Conservation (phyloP, 345 rosid species). For the Hevea brasiliensis region DNA sequence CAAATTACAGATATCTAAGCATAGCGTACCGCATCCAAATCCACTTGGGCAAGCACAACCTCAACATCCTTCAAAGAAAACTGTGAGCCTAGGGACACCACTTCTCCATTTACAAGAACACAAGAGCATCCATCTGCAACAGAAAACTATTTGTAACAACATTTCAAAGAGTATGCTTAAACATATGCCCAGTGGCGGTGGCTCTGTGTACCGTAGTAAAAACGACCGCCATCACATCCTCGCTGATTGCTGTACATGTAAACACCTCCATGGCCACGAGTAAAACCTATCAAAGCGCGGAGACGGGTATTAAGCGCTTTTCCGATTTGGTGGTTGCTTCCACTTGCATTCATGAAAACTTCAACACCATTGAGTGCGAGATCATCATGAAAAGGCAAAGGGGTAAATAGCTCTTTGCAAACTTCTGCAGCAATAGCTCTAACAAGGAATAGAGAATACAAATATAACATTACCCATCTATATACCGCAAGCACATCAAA, state of each 20-base stretch:
- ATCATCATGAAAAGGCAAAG: conserved; percentile 88
- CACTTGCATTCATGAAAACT: conserved; percentile 97
- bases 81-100: conserved; percentile 90
- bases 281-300: conserved; percentile 72
- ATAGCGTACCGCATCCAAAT: conserved; percentile 79
- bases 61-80: conserved; percentile 91
- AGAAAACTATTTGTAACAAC: neutral
- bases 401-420: conserved; percentile 87
- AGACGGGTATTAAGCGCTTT: conserved; percentile 73
- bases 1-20: neutral
- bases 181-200: no score
- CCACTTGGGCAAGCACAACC: conserved; percentile 82
- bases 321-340: conserved; percentile 87
- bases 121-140: conserved; percentile 82
- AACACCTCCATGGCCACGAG: conserved; percentile 85
- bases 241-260: conserved; percentile 97
- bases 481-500: neutral
- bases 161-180: neutral
- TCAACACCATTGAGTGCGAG: conserved; percentile 95
- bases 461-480: neutral
- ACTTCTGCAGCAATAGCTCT: conserved; percentile 96
- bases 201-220: conserved; percentile 67
- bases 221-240: conserved; percentile 96
- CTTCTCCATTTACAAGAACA: conserved; percentile 78
- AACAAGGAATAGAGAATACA: conserved; percentile 2